phyloP scores from a whole-genome alignment of 306 rosid species.

The Castanea crenata region DNA sequence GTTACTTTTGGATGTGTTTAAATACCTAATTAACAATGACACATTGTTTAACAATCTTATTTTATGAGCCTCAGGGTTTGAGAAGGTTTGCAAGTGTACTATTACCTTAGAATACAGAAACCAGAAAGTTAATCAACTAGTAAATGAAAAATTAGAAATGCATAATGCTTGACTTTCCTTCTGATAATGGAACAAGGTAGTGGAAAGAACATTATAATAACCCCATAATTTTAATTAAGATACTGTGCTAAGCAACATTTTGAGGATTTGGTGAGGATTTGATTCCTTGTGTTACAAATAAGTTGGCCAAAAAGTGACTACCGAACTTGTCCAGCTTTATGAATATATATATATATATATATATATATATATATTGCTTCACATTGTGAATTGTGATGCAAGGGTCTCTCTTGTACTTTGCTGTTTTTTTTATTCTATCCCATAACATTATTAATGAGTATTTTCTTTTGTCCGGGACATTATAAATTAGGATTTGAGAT shows the following conservation, averaged over 20 bases:
- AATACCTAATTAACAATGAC: too few relatives aligned
- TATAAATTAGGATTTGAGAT: too few relatives aligned
- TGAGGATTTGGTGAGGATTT: slow-evolving; percentile 31
- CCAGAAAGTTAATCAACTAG: background rate
- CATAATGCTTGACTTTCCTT: background rate
- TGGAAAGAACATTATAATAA: background rate
- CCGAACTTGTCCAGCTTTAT: slow-evolving; percentile 9
- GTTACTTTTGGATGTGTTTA: too few relatives aligned
- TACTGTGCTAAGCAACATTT: slow-evolving; percentile 2
- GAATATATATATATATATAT: too few relatives aligned
- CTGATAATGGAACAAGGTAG: background rate
- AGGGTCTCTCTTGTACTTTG: background rate
- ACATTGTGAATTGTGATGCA: background rate
- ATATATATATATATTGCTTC: background rate
- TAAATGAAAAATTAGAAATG: too few relatives aligned
- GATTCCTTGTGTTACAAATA: slow-evolving; percentile 20
- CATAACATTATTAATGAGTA: background rate
- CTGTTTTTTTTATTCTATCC: background rate
- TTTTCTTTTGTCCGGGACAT: background rate
- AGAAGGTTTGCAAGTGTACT: too few relatives aligned
- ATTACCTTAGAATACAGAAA: background rate
- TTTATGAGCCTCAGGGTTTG: too few relatives aligned
- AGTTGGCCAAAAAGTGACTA: slow-evolving; percentile 5
- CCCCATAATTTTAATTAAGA: background rate
- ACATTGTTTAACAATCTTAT: too few relatives aligned